Conservation (phyloP, 2,329 filamentous ascomycete genomes). For the Didymella arachidicola region DNA sequence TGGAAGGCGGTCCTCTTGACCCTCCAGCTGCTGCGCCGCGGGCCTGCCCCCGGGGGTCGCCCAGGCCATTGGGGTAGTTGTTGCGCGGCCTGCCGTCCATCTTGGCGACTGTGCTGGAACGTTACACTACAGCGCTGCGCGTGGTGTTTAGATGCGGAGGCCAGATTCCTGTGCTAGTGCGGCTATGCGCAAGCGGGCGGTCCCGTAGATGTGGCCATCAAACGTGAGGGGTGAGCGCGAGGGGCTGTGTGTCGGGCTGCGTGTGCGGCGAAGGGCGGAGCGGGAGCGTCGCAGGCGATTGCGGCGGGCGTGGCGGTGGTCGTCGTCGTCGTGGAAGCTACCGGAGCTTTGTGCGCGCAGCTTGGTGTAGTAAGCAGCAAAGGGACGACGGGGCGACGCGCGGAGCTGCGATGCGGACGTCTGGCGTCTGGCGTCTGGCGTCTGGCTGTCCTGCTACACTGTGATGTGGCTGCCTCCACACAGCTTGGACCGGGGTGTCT, state of each 20-base stretch:
- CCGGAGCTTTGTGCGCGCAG: constrained; percentile 1
- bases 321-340: neutral
- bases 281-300: neutral
- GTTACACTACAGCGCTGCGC: constrained; percentile 15
- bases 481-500: constrained; percentile 8
- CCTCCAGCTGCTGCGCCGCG: constrained; percentile 36
- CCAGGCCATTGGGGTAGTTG: constrained; percentile 41
- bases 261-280: constrained; percentile 13
- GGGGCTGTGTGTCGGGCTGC: constrained; percentile 24
- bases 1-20: constrained; percentile 38
- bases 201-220: constrained; percentile 32
- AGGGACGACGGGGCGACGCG: constrained; percentile 1
- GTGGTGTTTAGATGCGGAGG: neutral
- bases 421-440: constrained; percentile 26
- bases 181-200: constrained; percentile 27
- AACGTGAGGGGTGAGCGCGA: constrained; percentile 25
- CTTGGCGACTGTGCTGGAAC: constrained; percentile 11
- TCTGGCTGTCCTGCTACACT: constrained; percentile 18
- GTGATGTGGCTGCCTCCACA: constrained; percentile 22
- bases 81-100: constrained; percentile 49
- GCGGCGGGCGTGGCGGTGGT: neutral
- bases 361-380: neutral
- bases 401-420: constrained; percentile 29
- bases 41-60: constrained; percentile 33
- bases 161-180: constrained; percentile 11